Evolutionary conservation across 768 basidiomycete genomes (phyloP), one percentile per base, ranked within the genome.

Genomic region (Tricholoma sp.): DNA sequence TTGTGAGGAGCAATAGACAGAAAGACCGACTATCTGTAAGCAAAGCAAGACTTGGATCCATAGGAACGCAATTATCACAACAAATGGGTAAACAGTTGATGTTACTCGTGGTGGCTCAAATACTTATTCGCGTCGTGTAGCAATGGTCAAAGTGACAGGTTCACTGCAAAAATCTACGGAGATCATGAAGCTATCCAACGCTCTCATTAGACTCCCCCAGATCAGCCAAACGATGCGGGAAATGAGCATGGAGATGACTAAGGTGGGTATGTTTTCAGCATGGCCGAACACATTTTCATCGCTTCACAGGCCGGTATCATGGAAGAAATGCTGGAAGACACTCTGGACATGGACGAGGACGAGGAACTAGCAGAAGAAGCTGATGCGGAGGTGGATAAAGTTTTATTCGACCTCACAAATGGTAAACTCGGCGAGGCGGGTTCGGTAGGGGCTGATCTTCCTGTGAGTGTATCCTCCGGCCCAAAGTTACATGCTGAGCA

Each of bases 241-340:
- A 67, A 95, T 99, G 94, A 93, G 89, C 64, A 93, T 95, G 88
- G 97, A 99, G 73, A 98, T 98, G 97, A 98, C 91, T 60, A 98
- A 98, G 83, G 96, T 89, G 62, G 39, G 77, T 6, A 14, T 16
- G 29, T 27, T 12, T 7, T 27, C 22, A 52, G 18, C 7, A 47
- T 18, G 12, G 9, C 56, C 34, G 41, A 29, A 22, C 41, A 41
- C 29, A 16, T 58, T 37, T 46, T 18, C 61, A 18, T 8, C 51
- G 18, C 54, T 4, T n/a, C 11, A 43, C 62, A 98, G 95, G 94
- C 94, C 32, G 97, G 97, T 2, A 91, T 99, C 60, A 86, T 98
- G 84, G 91, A 94, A 64, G 97, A 99, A 70, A 98, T 98, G 97
- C 74, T 99, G 54, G 94, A 94, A 59, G 95, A 97, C 64, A 91